Percentiles rank a stretch among this genome's conserved stretches.
Evolutionary conservation across 2,329 filamentous ascomycete species (phyloP).

Genomic region (Arthrobotrys musiformis): DNA sequence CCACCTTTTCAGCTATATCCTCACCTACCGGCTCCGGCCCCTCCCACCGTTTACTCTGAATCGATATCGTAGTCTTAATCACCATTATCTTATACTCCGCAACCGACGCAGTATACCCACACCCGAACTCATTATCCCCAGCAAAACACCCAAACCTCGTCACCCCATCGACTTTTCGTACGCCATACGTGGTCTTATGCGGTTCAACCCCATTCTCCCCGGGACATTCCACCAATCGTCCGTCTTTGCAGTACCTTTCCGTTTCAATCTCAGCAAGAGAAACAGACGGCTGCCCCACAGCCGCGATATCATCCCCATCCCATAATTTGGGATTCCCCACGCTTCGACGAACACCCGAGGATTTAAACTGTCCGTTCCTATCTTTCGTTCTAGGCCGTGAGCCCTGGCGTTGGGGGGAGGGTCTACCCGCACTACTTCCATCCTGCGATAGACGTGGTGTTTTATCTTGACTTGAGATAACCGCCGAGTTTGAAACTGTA

Average conservation of each 20-base stretch:
- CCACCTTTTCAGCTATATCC: background rate
- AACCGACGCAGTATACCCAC: conserved; percentile 2
- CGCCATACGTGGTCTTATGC: conserved; percentile 4
- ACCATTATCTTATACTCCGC: conserved; percentile 21
- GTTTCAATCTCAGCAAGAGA: background rate
- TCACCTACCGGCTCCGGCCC: background rate
- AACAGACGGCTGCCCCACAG: background rate
- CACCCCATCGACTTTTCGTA: background rate
- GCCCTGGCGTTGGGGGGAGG: background rate
- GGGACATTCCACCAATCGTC: conserved; percentile 4
- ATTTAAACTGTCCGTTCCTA: background rate
- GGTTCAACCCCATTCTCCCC: background rate
- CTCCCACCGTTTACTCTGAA: too few relatives aligned
- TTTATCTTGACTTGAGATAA: conserved; percentile 3
- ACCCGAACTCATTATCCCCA: background rate
- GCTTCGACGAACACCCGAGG: background rate
- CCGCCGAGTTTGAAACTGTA: conserved; percentile 19
- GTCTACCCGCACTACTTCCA: background rate
- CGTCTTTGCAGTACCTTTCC: background rate
- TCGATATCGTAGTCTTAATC: background rate
- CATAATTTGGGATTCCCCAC: background rate
- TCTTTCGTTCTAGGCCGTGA: background rate
- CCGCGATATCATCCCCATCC: background rate
- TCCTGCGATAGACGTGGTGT: background rate
- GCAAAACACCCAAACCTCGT: conserved; percentile 13